Conservation (phyloP, 768 basidiomycete genomes). For the Hirschioporus abietinus region DNA sequence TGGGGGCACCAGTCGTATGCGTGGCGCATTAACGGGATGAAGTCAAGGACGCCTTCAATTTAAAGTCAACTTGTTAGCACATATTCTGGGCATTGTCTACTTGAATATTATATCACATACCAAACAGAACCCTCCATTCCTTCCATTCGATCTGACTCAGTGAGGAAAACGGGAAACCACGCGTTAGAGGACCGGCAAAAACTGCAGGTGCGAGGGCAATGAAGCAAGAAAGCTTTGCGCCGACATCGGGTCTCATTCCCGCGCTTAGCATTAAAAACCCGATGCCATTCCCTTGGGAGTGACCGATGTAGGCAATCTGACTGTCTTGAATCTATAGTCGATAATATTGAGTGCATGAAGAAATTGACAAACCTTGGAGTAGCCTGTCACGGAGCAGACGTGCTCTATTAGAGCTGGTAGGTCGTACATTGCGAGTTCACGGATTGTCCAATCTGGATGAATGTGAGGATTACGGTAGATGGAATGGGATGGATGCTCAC, state of each 20-base stretch:
- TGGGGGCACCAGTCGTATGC: conserved; percentile 38
- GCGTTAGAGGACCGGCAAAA: conserved; percentile 41
- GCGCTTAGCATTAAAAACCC: conserved; percentile 41
- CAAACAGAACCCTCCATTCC: conserved; percentile 39
- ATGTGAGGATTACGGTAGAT: background rate
- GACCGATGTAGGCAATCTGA: conserved; percentile 43
- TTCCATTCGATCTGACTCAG: conserved; percentile 40
- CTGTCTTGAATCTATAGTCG: background rate
- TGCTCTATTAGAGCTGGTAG: conserved; percentile 42
- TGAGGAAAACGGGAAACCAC: conserved; percentile 39
- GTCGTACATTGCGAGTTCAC: conserved; percentile 44
- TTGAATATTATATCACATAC: too few species aligned
- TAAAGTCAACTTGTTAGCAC: background rate
- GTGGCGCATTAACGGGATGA: conserved; percentile 44
- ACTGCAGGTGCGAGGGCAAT: conserved; percentile 45
- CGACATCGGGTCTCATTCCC: conserved; percentile 42
- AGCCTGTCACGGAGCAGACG: conserved; percentile 36
- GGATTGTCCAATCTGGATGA: conserved; percentile 39
- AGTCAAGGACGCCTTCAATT: conserved; percentile 35
- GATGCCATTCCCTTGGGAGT: conserved; percentile 45
- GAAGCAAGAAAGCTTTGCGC: conserved; percentile 36
- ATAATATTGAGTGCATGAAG: background rate
- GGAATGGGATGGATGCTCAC: conserved; percentile 16
- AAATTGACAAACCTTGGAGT: conserved; percentile 28
- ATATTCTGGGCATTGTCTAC: too few species aligned